Evolutionary conservation across 257 asterid species (phyloP).

Genomic region (Echium plantagineum): DNA sequence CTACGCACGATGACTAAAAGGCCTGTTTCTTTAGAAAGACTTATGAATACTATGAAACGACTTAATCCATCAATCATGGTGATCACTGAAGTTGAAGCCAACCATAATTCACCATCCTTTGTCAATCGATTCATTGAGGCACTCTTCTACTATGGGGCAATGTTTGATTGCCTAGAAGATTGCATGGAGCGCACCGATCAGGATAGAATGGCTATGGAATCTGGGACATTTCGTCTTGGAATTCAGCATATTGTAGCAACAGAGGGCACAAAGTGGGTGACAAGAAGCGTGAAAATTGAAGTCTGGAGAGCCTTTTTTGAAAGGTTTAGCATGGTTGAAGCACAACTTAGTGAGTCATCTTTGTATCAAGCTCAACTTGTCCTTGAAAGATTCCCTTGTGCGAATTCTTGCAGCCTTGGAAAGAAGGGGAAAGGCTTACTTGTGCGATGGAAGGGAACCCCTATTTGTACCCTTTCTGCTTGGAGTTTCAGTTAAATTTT

Average conservation of each 20-base stretch:
- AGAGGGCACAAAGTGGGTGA: constrained; percentile 19
- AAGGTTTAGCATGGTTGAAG: constrained; percentile 29
- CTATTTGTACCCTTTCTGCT: constrained; percentile 27
- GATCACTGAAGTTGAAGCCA: constrained; percentile 18
- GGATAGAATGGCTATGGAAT: constrained; percentile 13
- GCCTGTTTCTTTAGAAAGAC: no score
- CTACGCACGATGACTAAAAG: no score
- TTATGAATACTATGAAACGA: no score
- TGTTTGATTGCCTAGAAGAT: constrained; percentile 22
- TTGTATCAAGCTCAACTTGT: constrained; percentile 27
- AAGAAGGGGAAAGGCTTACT: constrained; percentile 15
- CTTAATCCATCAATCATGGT: no score
- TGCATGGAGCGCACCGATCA: constrained; percentile 13
- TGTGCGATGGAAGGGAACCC: constrained; percentile 38
- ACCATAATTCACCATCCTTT: constrained; percentile 26
- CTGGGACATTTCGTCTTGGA: constrained; percentile 5
- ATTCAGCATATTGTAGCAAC: constrained; percentile 15
- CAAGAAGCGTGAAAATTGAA: constrained; percentile 17
- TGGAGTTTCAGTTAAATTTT: constrained; percentile 28
- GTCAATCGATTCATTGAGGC: constrained; percentile 22
- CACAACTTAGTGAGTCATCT: constrained; percentile 24
- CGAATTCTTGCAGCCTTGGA: constrained; percentile 14
- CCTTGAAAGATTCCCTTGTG: constrained; percentile 17
- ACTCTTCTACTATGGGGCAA: constrained; percentile 21
- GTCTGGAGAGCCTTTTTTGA: constrained; percentile 28